Percentiles rank a stretch among this genome's conserved stretches.
Conservation (phyloP, 176 grass and related monocot species). For the Carex cristatella region DNA sequence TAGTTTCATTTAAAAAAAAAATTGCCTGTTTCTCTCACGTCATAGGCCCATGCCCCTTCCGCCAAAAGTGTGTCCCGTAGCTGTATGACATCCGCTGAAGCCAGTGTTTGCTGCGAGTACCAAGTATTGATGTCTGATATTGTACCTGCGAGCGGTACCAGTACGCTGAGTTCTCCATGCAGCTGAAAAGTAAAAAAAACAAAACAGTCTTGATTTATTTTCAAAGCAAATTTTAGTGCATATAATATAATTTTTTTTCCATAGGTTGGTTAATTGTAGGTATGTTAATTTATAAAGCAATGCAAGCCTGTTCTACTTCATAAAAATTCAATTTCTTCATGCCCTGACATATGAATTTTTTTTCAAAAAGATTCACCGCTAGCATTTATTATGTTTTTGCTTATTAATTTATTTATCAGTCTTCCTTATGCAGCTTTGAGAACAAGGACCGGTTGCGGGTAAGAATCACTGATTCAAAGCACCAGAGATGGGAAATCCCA, state of each 20-base stretch:
- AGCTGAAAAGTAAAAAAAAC: too few species aligned
- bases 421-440: constrained; percentile 37
- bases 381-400: neutral
- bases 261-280: neutral
- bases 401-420: neutral
- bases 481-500: constrained; percentile 67
- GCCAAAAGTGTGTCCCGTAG: too few species aligned
- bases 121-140: too few species aligned
- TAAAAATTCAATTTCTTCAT: neutral
- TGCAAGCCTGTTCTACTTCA: neutral
- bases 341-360: neutral
- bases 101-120: too few species aligned
- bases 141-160: too few species aligned
- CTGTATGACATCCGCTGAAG: too few species aligned
- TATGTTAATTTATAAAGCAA: neutral
- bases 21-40: too few species aligned
- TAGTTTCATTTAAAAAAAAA: too few species aligned
- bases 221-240: constrained; percentile 37
- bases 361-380: neutral
- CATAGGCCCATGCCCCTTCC: too few species aligned
- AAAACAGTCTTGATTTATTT: constrained; percentile 31
- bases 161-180: too few species aligned
- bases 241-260: neutral
- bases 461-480: constrained; percentile 63
- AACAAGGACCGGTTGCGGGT: constrained; percentile 62